A percentile compares a stretch with the other conserved stretches of the same genome.
These are phyloP conservation scores for Amaranthus palmeri DNA, from an alignment of 148 eudicot genomes.

Conservation along the genomic window DNA sequence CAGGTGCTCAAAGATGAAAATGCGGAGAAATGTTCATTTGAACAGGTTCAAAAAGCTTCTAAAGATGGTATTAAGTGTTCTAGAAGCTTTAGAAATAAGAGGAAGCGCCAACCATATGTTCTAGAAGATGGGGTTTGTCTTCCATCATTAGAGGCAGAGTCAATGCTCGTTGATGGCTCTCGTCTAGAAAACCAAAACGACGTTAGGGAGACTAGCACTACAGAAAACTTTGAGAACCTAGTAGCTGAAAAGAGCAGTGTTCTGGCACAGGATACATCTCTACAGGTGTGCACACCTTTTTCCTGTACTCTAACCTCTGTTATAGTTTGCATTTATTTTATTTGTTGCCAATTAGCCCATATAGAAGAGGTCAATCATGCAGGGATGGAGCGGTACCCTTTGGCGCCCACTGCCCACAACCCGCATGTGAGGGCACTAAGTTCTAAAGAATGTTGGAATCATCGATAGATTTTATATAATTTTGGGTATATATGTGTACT, in stretches of 20 bases:
- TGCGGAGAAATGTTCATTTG: constrained; percentile 4
- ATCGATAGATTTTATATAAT: not conserved
- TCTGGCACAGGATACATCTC: constrained; percentile 2
- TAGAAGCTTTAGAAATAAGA: constrained; percentile 14
- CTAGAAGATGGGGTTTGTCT: constrained; percentile 6
- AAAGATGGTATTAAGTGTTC: constrained; percentile 32
- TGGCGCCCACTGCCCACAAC: no score
- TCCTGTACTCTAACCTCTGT: not conserved
- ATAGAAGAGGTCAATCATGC: no score
- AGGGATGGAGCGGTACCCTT: no score
- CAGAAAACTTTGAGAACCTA: constrained; percentile 21
- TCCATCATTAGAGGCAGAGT: constrained; percentile 15
- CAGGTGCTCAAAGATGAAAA: constrained; percentile 23
- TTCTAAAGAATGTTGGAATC: not conserved
- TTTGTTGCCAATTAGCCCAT: no score
- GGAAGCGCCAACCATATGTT: constrained; percentile 13
- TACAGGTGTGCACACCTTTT: constrained; percentile 20
- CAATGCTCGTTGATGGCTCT: constrained; percentile 13
- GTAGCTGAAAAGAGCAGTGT: constrained; percentile 25
- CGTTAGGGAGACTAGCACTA: constrained; percentile 20
- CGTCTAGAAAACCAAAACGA: constrained; percentile 8
- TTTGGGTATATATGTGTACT: no score
- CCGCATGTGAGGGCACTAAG: no score
- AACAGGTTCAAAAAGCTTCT: constrained; percentile 13
- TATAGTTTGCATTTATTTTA: not conserved